Base-by-base conservation (phyloP, 2,329 filamentous ascomycete genomes). In the Epichloe typhina region DNA sequence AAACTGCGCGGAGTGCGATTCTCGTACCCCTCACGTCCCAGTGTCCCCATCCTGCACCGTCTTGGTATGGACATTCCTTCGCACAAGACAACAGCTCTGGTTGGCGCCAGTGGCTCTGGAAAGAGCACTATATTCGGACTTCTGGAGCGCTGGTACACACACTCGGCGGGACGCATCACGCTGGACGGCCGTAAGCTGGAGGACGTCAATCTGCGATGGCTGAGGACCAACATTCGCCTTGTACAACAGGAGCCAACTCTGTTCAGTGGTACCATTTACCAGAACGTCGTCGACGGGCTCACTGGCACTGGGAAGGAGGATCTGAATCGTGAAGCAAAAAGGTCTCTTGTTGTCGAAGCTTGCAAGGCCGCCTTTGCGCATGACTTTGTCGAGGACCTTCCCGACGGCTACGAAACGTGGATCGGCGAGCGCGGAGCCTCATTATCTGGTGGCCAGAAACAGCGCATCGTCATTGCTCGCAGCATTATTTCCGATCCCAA, bases 401-500 rank as follows among this genome's bases (percentile, higher is more conserved):
- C 76, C 6, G 61, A 65, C 62, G 77, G 75, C 6, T 85, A 84
- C 56, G 70, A 77, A 2, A 83, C 82, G 0, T 65, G 70, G 21
- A 79, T 86, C 5, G 83, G 82, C 1, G 80, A 85, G 57, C 73
- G 75, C 13, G 83, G 82, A 0, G 76, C 79, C 9, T 80, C 80
- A 45, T 67, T 86, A 0, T 83, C 78, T 5, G 82, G 83, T 11
- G 82, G 82, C 1, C 82, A 86, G 57, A 74, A 81, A 47, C 83
- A 86, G 59, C 74, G 82, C 4, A 71, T 86, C 23, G 77, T 80
- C 2, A 84, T 86, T 55, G 82, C 82, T 3, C 73, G 82, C 23
- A 80, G 76, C 53, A 83, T 86, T 54, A 72, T 86, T 42, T 79
- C 79, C 21, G 69, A 82, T 50, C 81, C 82, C 0, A 70, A 70